phyloP scores from a whole-genome alignment of 495 filamentous ascomycete species.

The Massariosphaeria phaeospora region DNA sequence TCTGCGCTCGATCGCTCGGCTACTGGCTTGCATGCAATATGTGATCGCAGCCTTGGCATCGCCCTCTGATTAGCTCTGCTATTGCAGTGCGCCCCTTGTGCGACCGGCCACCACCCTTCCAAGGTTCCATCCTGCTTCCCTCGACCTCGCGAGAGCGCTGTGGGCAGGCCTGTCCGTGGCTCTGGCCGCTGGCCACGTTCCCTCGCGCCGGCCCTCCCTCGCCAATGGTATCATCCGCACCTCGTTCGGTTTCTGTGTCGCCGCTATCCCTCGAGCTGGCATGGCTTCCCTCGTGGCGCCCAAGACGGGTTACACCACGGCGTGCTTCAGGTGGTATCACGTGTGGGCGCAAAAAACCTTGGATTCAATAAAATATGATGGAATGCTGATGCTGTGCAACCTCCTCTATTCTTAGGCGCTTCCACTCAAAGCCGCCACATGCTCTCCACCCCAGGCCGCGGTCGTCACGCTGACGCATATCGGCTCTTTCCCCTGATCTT shows the following conservation, averaged over 20 bases:
- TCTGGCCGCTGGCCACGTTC: constrained; percentile 14
- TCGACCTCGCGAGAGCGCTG: not conserved
- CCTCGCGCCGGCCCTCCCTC: constrained; percentile 7
- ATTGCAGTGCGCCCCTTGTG: constrained; percentile 9
- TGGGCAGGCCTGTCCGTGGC: not conserved
- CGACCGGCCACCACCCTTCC: constrained; percentile 14
- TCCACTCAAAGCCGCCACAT: constrained; percentile 28
- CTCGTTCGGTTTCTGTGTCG: constrained; percentile 5
- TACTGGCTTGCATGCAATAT: constrained; percentile 20
- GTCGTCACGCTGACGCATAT: constrained; percentile 36
- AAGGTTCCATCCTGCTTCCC: not conserved
- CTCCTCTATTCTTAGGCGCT: constrained; percentile 23
- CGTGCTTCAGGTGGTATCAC: constrained; percentile 31
- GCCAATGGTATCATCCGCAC: constrained; percentile 18
- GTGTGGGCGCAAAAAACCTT: constrained; percentile 18
- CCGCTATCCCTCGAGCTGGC: constrained; percentile 27
- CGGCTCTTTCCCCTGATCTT: constrained; percentile 40
- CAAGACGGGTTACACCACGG: constrained; percentile 14
- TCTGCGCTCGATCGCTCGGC: not conserved
- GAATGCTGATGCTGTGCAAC: constrained; percentile 30
- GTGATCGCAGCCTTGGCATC: constrained; percentile 14
- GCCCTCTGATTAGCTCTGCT: not conserved
- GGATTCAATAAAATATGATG: constrained; percentile 30
- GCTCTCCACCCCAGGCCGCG: not conserved
- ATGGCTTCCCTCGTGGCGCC: constrained; percentile 30